Base-by-base conservation (phyloP, 306 rosid genomes). In the Astragalus glycyphyllos region DNA sequence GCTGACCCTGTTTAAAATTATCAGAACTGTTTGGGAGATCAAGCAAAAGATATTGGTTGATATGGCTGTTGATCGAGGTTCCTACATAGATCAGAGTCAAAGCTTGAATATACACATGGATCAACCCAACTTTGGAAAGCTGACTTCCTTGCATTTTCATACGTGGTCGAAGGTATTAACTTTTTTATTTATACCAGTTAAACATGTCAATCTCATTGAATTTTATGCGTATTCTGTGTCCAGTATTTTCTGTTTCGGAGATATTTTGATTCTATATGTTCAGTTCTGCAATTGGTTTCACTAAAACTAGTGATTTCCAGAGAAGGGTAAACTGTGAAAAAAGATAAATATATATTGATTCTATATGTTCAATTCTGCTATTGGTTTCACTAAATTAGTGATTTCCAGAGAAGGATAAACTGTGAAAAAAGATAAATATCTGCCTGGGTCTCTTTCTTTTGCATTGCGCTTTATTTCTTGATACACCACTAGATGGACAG, bases 1-100 rank as follows among this genome's bases (percentile, higher is more conserved):
- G 75, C 82, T 86, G 65, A 76, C 37, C 46, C 16, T 47, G 26
- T 31, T 40, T 78, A 14, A 29, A 71, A 20, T 59, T 62, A 17
- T 44, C 88, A 92, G 96, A 64, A 92, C 98, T 83, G 96, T 92
- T 54, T 92, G 96, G 98, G 96, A 92, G 86, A 92, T 92, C 72
- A 92, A 92, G 84, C 98, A 92, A 77, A 89, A 77, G 83, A 90
- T 94, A 15, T 68, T 89, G 75, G 98, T 92, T 10, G 98, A 92
- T 68, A 92, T 92, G 96, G 98, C 96, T 49, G 96, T 76, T 49
- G 91, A 88, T 83, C 85, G 96, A 54, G 96, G 98, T 46, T 86
- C 92, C 55, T 92, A 78, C 84, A 92, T 92, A 29, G 96, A 92
- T 78, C 96, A 92, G 79, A 92, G 96, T 79, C 98, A 92, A 80